Percentiles rank a stretch among this genome's conserved stretches.
Conservation (phyloP, 768 basidiomycete genomes). For the Auricularia sp. region DNA sequence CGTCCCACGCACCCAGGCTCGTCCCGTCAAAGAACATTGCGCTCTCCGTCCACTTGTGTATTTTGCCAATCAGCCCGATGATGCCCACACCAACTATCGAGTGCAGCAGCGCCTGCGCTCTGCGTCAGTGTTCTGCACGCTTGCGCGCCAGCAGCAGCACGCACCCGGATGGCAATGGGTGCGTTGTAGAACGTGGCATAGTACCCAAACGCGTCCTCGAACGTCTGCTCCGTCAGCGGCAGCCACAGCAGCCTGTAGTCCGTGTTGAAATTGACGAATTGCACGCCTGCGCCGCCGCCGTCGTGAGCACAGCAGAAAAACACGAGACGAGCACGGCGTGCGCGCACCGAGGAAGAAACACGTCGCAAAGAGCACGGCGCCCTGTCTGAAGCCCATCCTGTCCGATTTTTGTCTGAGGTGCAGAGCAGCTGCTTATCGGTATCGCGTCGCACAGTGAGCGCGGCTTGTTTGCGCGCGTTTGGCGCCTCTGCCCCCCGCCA, state of each 20-base stretch:
- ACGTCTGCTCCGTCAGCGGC: constrained; percentile 48
- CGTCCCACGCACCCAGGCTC: constrained; percentile 53
- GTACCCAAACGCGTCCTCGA: constrained; percentile 77
- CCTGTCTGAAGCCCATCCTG: constrained; percentile 79
- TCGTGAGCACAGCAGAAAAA: not conserved
- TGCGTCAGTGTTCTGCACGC: not conserved
- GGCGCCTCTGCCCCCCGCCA: no score
- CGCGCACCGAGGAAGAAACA: constrained; percentile 81
- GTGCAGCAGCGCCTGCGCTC: constrained; percentile 68
- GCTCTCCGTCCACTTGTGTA: constrained; percentile 83
- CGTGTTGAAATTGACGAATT: constrained; percentile 78
- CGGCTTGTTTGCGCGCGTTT: no score
- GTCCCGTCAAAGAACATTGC: constrained; percentile 94
- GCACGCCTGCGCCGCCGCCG: constrained; percentile 40
- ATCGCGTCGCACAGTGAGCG: no score
- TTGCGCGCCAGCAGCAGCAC: constrained; percentile 8
- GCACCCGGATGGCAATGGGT: constrained; percentile 86
- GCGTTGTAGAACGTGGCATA: constrained; percentile 90
- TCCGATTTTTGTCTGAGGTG: not conserved
- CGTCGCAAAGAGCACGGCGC: constrained; percentile 75
- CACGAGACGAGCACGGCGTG: no score
- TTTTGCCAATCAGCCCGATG: constrained; percentile 63
- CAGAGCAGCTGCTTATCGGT: no score
- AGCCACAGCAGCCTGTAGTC: constrained; percentile 80
- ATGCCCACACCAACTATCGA: constrained; percentile 74